Evolutionary conservation across 306 rosid species (phyloP), one percentile per base, ranked within the genome.

Genomic region (cucumber (Cucumis sativus)): DNA sequence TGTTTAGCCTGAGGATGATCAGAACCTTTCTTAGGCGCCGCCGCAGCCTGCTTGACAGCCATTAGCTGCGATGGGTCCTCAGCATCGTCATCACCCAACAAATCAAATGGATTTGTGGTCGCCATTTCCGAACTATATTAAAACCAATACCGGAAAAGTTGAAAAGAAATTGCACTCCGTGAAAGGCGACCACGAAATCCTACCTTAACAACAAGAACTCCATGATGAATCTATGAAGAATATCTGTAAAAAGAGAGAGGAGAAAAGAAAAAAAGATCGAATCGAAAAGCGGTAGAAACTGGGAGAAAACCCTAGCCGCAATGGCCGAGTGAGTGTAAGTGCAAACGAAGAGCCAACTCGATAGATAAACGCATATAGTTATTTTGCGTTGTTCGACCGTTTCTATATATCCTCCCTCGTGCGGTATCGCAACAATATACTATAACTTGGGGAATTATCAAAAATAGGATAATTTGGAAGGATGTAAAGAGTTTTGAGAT

Each of bases 21-120:
- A 14, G 77, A 74, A 4, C 72, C 23, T 66, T 85, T 84, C 87
- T 88, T 90, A 2, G 80, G 84, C 35, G 85, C 41, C 39, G 77
- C 72, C 37, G 63, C 77, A 2, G 82, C 85, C 54, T 86, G 87
- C 74, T 86, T 89, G 45, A 90, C 89, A 0, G 85, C 87, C 61
- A 86, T 81, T 30, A 88, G 82, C 84, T 85, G 98, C 69, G 88
- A 86, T 12, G 95, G 98, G 83, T 91, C 98, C 78, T 94, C 98
- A 6, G 96, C 92, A 15, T 94, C 97, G 13, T 82, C 90, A 47
- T 90, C 96, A 4, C 89, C 94, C 88, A 94, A 76, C 91, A 94
- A 90, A 87, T 84, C 98, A 47, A 94, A 94, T 0, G 96, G 97
- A 85, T 94, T 94, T 84, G 35, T 61, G 78, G 92, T 88, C 77